phyloP scores from a whole-genome alignment of 148 eudicot species.

The Simmondsia chinensis region DNA sequence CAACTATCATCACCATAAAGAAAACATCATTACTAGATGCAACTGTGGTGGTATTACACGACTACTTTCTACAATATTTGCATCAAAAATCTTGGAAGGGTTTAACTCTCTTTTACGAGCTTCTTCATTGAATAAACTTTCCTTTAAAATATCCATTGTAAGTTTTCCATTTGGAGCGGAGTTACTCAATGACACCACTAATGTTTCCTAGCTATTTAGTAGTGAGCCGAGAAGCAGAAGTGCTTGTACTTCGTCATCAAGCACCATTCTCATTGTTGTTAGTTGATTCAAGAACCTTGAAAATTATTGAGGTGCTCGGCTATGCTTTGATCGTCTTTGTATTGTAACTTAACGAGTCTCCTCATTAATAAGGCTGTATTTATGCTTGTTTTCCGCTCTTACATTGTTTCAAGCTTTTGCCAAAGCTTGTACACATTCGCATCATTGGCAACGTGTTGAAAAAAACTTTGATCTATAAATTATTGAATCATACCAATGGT shows the following conservation, averaged over 20 bases:
- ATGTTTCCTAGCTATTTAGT: background rate
- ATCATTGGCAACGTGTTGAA: constrained; percentile 1
- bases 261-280: background rate
- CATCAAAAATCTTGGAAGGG: background rate
- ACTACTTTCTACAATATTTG: background rate
- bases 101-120: background rate
- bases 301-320: constrained; percentile 9
- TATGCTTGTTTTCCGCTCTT: background rate
- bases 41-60: too few species aligned
- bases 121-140: constrained; percentile 1
- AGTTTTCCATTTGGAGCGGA: background rate
- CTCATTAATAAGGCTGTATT: background rate
- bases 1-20: too few species aligned
- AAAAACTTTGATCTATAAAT: constrained; percentile 8
- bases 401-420: constrained; percentile 2
- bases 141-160: background rate
- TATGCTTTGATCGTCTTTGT: constrained; percentile 1
- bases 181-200: background rate
- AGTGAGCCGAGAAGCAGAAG: constrained; percentile 2
- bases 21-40: too few species aligned
- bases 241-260: background rate
- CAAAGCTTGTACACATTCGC: constrained; percentile 7
- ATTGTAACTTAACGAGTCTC: background rate
- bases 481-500: background rate
- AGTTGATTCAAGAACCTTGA: constrained; percentile 2